These are phyloP conservation scores for Apophysomyces trapeziformis DNA, from an alignment of 371 early-diverging fungal species.

Conservation along the genomic window DNA sequence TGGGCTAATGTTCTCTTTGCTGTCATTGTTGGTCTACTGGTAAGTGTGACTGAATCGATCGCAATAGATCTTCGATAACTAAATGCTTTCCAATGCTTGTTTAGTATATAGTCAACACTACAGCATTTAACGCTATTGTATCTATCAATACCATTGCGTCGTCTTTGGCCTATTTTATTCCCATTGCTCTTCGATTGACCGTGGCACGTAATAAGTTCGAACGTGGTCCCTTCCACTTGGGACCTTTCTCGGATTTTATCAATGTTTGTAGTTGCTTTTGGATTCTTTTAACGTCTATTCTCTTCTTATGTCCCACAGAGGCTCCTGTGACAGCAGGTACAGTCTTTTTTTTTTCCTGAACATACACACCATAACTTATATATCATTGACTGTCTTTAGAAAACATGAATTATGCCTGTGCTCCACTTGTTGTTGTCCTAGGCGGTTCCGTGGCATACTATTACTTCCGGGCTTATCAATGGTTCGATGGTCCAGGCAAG, in stretches of 20 bases:
- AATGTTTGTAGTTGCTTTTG: slow-evolving; percentile 56
- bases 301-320: slow-evolving; percentile 66
- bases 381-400: slow-evolving; percentile 7
- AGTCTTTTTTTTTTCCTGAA: not conserved
- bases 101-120: slow-evolving; percentile 55
- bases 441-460: slow-evolving; percentile 43
- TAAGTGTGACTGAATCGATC: slow-evolving; percentile 6
- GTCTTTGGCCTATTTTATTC: slow-evolving; percentile 72
- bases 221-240: slow-evolving; percentile 61
- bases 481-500: slow-evolving; percentile 57
- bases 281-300: slow-evolving; percentile 61
- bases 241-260: slow-evolving; percentile 55
- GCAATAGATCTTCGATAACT: too few relatives aligned
- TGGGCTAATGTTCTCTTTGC: slow-evolving; percentile 55
- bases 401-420: slow-evolving; percentile 52
- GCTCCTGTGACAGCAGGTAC: slow-evolving; percentile 58
- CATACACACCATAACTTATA: not conserved
- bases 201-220: slow-evolving; percentile 48
- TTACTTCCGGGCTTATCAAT: slow-evolving; percentile 50
- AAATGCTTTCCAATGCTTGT: slow-evolving; percentile 51
- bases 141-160: slow-evolving; percentile 73
- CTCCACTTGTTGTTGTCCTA: slow-evolving; percentile 37
- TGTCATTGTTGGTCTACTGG: slow-evolving; percentile 46
- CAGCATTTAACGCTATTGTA: slow-evolving; percentile 67
- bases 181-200: slow-evolving; percentile 56